These are phyloP conservation scores for Lasiosphaeriaceae sp. DNA, from an alignment of 495 filamentous ascomycete species.

Conservation along the genomic window DNA sequence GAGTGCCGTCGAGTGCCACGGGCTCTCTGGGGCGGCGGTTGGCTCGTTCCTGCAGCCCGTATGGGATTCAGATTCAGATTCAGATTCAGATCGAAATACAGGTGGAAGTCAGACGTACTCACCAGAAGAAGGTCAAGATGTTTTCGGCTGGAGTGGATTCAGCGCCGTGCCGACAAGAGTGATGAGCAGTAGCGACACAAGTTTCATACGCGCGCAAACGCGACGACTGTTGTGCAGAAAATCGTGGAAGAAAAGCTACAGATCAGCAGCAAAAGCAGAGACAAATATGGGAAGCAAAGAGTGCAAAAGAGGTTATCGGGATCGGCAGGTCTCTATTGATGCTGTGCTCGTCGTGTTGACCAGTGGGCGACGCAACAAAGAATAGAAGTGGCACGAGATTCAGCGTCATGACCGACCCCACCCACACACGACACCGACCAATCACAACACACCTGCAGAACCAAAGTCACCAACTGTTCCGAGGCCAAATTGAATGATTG, in stretches of 20 bases:
- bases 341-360: too few relatives aligned
- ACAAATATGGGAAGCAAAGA: too few relatives aligned
- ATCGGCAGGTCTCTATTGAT: too few relatives aligned
- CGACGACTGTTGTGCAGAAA: not conserved
- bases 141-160: not conserved
- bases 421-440: too few relatives aligned
- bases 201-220: not conserved
- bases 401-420: too few relatives aligned
- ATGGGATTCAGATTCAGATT: not conserved
- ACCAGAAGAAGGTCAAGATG: not conserved
- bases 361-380: too few relatives aligned
- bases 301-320: too few relatives aligned
- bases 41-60: not conserved
- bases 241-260: not conserved
- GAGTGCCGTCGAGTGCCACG: too few relatives aligned
- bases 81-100: not conserved
- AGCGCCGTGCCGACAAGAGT: not conserved
- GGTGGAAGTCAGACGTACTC: not conserved
- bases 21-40: not conserved
- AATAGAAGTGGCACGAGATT: too few relatives aligned
- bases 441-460: too few relatives aligned
- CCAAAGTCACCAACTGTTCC: too few relatives aligned
- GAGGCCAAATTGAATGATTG: too few relatives aligned
- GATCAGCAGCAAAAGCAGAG: slow-evolving; percentile 5
- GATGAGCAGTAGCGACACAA: not conserved